Percentiles rank a stretch among this genome's conserved stretches.
These are phyloP conservation scores for Nissolia schottii DNA, from an alignment of 306 rosid genomes.

Conservation along the genomic window DNA sequence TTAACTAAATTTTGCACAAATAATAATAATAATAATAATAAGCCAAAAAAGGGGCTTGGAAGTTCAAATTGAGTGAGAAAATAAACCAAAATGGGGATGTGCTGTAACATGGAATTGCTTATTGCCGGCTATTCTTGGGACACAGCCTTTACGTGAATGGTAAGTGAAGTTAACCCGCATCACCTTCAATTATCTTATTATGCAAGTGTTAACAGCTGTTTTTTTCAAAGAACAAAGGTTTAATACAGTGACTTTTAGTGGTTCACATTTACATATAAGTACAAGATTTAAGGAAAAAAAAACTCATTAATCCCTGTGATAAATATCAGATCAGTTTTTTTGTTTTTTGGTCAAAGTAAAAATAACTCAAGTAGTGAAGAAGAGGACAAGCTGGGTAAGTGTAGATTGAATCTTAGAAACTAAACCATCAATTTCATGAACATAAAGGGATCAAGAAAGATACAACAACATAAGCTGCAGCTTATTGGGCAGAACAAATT, in stretches of 20 bases:
- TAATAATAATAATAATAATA: too few relatives aligned
- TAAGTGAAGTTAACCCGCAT: slow-evolving; percentile 56
- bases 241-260: not conserved
- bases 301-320: not conserved
- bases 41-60: slow-evolving; percentile 22
- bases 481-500: too few relatives aligned
- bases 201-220: slow-evolving; percentile 42
- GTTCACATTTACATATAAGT: not conserved
- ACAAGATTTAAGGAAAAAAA: too few relatives aligned
- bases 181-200: slow-evolving; percentile 30
- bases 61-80: slow-evolving; percentile 26
- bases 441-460: too few relatives aligned
- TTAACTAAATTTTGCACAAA: slow-evolving; percentile 19
- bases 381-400: too few relatives aligned
- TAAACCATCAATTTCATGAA: too few relatives aligned
- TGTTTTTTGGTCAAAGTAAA: too few relatives aligned
- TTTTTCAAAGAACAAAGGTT: not conserved
- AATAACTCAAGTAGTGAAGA: too few relatives aligned
- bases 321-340: not conserved
- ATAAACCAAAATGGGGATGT: slow-evolving; percentile 24
- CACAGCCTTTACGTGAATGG: slow-evolving; percentile 67
- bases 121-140: slow-evolving; percentile 43
- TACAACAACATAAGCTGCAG: too few relatives aligned
- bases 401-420: too few relatives aligned
- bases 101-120: slow-evolving; percentile 38